phyloP scores from a whole-genome alignment of 208 protist genomes.

The Leishmania lainsoni region DNA sequence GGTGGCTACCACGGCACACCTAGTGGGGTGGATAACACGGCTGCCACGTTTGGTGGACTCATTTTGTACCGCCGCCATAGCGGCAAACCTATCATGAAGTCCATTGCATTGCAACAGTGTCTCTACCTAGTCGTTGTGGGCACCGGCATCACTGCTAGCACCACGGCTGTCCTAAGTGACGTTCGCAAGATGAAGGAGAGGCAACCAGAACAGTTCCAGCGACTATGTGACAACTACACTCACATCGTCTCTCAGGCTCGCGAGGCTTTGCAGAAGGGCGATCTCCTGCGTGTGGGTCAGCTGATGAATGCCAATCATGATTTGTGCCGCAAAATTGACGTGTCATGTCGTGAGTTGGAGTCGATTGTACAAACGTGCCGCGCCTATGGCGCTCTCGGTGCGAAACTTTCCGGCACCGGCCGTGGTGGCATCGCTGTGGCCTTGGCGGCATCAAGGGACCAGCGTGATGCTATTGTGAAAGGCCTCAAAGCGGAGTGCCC shows the following conservation, averaged over 20 bases:
- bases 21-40: slow-evolving; percentile 90
- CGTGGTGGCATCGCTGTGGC: slow-evolving; percentile 79
- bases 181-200: slow-evolving; percentile 52
- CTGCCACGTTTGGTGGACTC: slow-evolving; percentile 87
- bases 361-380: slow-evolving; percentile 55
- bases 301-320: slow-evolving; percentile 76
- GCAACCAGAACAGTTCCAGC: slow-evolving; percentile 48
- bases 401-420: slow-evolving; percentile 84
- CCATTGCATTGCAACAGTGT: slow-evolving; percentile 31
- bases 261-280: slow-evolving; percentile 47
- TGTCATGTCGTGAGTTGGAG: slow-evolving; percentile 76
- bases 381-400: slow-evolving; percentile 58
- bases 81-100: slow-evolving; percentile 43
- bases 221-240: slow-evolving; percentile 47
- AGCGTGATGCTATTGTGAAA: slow-evolving; percentile 49
- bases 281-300: slow-evolving; percentile 42
- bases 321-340: slow-evolving; percentile 60
- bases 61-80: slow-evolving; percentile 56
- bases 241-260: slow-evolving; percentile 39
- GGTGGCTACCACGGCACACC: slow-evolving; percentile 90
- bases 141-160: slow-evolving; percentile 86
- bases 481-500: slow-evolving; percentile 43
- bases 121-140: slow-evolving; percentile 81
- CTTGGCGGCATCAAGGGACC: slow-evolving; percentile 31
- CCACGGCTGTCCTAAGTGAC: slow-evolving; percentile 65